Percentiles rank a stretch among this genome's conserved stretches.
phyloP scores from a whole-genome alignment of 257 asterid species.

The Avicennia marina region DNA sequence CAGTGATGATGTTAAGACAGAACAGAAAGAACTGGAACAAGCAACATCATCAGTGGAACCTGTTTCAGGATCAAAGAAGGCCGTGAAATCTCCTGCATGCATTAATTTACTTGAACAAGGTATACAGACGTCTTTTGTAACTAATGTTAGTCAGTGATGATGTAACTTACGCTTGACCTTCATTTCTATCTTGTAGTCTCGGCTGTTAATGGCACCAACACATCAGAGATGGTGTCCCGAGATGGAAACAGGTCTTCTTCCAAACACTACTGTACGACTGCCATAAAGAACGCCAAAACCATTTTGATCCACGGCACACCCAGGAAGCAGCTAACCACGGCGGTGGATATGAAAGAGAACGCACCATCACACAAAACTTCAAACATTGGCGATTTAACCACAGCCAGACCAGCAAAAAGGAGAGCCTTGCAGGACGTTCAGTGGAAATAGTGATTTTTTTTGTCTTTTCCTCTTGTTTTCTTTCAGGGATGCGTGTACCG shows the following conservation, averaged over 20 bases:
- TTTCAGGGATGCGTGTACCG: neutral
- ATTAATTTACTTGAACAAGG: neutral
- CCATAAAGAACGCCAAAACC: slow-evolving; percentile 40
- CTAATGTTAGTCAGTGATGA: neutral
- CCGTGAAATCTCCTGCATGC: slow-evolving; percentile 6
- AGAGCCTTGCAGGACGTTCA: slow-evolving; percentile 43
- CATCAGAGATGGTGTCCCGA: slow-evolving; percentile 5
- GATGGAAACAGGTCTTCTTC: slow-evolving; percentile 7
- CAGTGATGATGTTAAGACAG: neutral
- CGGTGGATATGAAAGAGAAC: slow-evolving; percentile 65
- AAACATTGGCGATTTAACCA: slow-evolving; percentile 34
- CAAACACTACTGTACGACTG: slow-evolving; percentile 11
- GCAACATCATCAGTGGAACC: slow-evolving; percentile 8
- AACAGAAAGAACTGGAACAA: slow-evolving; percentile 17
- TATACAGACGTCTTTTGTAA: too few relatives aligned
- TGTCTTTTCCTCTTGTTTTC: neutral
- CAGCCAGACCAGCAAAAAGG: slow-evolving; percentile 50
- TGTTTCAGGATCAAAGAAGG: neutral
- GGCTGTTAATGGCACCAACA: slow-evolving; percentile 9
- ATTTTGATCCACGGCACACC: slow-evolving; percentile 74
- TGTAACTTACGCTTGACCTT: neutral
- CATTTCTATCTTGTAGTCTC: slow-evolving; percentile 10
- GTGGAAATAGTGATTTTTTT: slow-evolving; percentile 23
- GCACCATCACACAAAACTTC: slow-evolving; percentile 29
- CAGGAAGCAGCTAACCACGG: slow-evolving; percentile 27